Conservation (phyloP, 2,329 filamentous ascomycete species). For the Tolypocladium sp. region DNA sequence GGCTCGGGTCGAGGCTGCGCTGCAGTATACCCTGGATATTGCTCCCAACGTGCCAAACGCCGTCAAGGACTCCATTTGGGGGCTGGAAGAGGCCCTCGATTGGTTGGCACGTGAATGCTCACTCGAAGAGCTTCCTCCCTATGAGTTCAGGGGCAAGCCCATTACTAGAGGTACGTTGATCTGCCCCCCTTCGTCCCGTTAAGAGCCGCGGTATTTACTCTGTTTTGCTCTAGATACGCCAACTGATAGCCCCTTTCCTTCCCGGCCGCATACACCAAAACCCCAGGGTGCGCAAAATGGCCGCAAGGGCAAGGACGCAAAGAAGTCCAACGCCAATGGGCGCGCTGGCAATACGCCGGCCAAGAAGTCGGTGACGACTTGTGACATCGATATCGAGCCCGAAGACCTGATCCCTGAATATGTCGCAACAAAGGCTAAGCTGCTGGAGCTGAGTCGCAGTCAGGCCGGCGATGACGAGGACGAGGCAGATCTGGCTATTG, state of each 20-base stretch:
- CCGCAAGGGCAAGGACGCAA: constrained; percentile 24
- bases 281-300: constrained; percentile 16
- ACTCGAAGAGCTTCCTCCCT: constrained; percentile 60
- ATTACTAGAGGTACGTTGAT: constrained; percentile 25
- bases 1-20: constrained; percentile 50
- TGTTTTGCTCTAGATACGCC: constrained; percentile 32
- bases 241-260: constrained; percentile 38
- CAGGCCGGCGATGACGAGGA: constrained; percentile 1
- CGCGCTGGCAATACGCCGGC: constrained; percentile 14
- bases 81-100: constrained; percentile 77
- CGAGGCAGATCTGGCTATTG: constrained; percentile 37
- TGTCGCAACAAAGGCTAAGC: constrained; percentile 60
- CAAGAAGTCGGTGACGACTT: constrained; percentile 39
- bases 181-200: background rate
- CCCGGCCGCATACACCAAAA: constrained; percentile 40
- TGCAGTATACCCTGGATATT: constrained; percentile 59
- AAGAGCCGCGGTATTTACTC: constrained; percentile 3
- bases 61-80: constrained; percentile 65
- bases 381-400: constrained; percentile 63
- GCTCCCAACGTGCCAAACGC: constrained; percentile 49
- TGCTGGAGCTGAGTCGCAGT: constrained; percentile 41
- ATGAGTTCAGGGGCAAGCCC: constrained; percentile 39
- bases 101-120: constrained; percentile 78
- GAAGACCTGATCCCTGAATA: constrained; percentile 70
- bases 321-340: constrained; percentile 9